Evolutionary conservation across 345 rosid genomes (phyloP).

Genomic region (Balakata baccata): DNA sequence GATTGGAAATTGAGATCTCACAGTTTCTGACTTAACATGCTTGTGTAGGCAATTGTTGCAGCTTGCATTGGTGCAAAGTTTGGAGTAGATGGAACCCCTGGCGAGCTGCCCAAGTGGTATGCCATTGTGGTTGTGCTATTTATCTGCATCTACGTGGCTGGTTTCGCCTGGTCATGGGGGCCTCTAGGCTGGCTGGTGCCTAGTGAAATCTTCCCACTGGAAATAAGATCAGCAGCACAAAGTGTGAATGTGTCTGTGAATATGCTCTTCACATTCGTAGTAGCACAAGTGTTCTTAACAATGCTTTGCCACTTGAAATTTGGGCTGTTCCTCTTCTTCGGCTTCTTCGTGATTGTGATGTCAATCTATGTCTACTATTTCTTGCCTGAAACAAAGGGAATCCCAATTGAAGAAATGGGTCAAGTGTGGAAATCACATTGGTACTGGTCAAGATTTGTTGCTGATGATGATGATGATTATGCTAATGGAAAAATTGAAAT

Average conservation of each 20-base stretch:
- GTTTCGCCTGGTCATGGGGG: constrained; percentile 97
- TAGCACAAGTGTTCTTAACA: constrained; percentile 68
- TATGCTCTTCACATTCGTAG: constrained; percentile 75
- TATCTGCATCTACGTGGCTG: constrained; percentile 76
- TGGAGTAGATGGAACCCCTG: constrained; percentile 61
- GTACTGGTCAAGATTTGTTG: constrained; percentile 59
- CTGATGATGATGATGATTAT: constrained; percentile 22
- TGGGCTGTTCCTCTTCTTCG: constrained; percentile 64
- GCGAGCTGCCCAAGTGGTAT: constrained; percentile 72
- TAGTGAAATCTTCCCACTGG: constrained; percentile 85
- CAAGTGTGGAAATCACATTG: constrained; percentile 60
- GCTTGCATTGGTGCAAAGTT: constrained; percentile 81
- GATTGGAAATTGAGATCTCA: too few species aligned
- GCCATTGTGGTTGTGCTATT: constrained; percentile 76
- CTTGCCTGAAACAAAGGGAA: constrained; percentile 69
- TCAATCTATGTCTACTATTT: constrained; percentile 47
- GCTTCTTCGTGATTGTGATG: constrained; percentile 59
- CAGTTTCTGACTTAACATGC: too few species aligned
- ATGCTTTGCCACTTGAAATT: constrained; percentile 88
- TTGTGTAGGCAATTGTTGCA: constrained; percentile 48
- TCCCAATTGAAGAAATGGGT: constrained; percentile 70
- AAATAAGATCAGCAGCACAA: constrained; percentile 87
- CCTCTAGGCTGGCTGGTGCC: constrained; percentile 95
- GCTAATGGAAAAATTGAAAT: constrained; percentile 39
- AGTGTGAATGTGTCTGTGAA: constrained; percentile 81